Percentiles rank a stretch among this genome's conserved stretches.
Evolutionary conservation across 2,329 filamentous ascomycete genomes (phyloP).

Genomic region (Teratosphaeriaceae sp.): DNA sequence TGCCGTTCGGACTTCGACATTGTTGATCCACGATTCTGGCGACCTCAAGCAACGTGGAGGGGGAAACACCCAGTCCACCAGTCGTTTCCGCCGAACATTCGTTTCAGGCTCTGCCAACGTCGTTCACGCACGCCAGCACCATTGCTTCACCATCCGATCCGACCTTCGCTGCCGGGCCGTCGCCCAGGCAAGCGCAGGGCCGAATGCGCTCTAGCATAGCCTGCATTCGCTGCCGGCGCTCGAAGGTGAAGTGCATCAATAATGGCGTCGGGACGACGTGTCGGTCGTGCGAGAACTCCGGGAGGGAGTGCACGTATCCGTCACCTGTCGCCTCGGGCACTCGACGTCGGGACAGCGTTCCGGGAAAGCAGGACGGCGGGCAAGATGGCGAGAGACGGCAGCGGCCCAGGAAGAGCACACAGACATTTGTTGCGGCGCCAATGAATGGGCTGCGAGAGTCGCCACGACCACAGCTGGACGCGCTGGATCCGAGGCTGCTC

Average conservation of each 20-base stretch:
- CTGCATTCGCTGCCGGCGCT: slow-evolving; percentile 66
- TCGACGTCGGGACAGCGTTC: slow-evolving; percentile 24
- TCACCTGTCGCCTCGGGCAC: slow-evolving; percentile 37
- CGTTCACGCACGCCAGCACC: slow-evolving; percentile 9
- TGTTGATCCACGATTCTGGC: no score
- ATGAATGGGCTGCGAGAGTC: slow-evolving; percentile 36
- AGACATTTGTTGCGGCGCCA: slow-evolving; percentile 27
- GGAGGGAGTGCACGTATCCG: slow-evolving; percentile 68
- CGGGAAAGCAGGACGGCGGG: slow-evolving; percentile 12
- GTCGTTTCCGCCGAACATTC: slow-evolving; percentile 17
- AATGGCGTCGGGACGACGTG: slow-evolving; percentile 64
- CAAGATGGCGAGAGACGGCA: slow-evolving; percentile 25
- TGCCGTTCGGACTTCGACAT: no score
- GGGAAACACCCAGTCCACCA: slow-evolving; percentile 8
- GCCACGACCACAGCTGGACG: slow-evolving; percentile 43
- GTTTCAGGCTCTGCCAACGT: slow-evolving; percentile 11
- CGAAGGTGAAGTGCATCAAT: slow-evolving; percentile 85
- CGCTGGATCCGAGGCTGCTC: slow-evolving; percentile 55
- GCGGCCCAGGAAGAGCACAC: slow-evolving; percentile 33
- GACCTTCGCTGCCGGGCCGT: slow-evolving; percentile 19
- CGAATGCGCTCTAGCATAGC: slow-evolving; percentile 72
- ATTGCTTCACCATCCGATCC: slow-evolving; percentile 7
- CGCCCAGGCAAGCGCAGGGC: slow-evolving; percentile 23
- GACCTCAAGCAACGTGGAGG: slow-evolving; percentile 5
- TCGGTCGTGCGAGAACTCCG: slow-evolving; percentile 65